Evolutionary conservation across 768 basidiomycete genomes (phyloP).

Genomic region (Trametes meyenii): DNA sequence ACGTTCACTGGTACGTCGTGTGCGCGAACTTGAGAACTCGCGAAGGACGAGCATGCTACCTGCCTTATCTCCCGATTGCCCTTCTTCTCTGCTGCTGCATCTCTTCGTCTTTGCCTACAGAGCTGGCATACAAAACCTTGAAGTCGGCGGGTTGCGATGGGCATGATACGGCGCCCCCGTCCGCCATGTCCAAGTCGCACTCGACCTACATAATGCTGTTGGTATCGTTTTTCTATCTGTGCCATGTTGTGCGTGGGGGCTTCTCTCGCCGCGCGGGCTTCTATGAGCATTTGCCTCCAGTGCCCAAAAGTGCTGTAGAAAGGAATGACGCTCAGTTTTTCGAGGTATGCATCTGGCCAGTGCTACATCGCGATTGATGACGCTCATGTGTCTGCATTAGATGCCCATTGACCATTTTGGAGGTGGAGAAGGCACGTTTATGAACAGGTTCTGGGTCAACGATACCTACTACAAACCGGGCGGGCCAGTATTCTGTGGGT

Average conservation of each 20-base stretch:
- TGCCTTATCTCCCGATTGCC: constrained; percentile 6
- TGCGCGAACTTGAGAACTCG: constrained; percentile 1
- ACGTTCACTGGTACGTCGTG: neutral
- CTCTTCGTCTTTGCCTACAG: neutral
- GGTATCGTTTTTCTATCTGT: neutral
- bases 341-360: constrained; percentile 21
- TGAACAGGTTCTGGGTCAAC: constrained; percentile 54
- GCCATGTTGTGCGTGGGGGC: neutral
- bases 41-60: constrained; percentile 10
- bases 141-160: neutral
- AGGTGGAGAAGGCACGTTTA: constrained; percentile 39
- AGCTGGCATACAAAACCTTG: neutral
- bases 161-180: neutral
- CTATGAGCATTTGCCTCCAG: constrained; percentile 7
- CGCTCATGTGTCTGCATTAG: constrained; percentile 26
- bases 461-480: constrained; percentile 49
- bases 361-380: no score
- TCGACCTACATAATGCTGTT: neutral
- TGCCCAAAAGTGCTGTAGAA: constrained; percentile 4
- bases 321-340: constrained; percentile 25
- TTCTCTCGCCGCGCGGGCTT: neutral
- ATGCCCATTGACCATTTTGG: constrained; percentile 52
- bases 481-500: constrained; percentile 51
- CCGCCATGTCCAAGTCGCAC: neutral
- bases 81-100: neutral